Evolutionary conservation across 1,139 yeast genomes (phyloP), one percentile per base, ranked within the genome.

Genomic region (Debaryomyces singareniensis): DNA sequence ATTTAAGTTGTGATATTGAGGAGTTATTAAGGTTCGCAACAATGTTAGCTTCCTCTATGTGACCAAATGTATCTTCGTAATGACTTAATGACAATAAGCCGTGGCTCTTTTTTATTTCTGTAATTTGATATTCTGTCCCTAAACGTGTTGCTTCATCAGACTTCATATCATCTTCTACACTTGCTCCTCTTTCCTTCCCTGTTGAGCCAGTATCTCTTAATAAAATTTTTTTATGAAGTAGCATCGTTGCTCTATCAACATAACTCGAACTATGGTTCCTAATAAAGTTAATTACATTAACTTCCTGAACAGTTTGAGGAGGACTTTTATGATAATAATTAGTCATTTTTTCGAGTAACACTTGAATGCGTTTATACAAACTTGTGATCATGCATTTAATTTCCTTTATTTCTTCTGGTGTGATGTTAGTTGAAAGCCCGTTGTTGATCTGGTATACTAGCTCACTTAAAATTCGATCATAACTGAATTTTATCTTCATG

Each of bases 201-300:
- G 15, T 10, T 10, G 12, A 15, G 5, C 30, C 24, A n/a, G 30
- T 28, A 20, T 59, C 61, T 20, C 62, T 53, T 37, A 64, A 47
- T 16, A 72, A 47, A 10, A 72, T 70, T 41, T 71, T 72, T 43
- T 73, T 71, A 42, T 75, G 81, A 12, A 75, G 49, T 35, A 75
- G 55, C 58, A 75, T 63, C 25, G 70, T 43, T 1, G 78, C 75
- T 32, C 80, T 59, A 43, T 75, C 81, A 21, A 74, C 75, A 47
- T 70, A 69, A 52, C 60, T 64, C 71, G 61, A 74, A 35, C 68
- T 60, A 55, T 70, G 61, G 49, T 69, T 57, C 49, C 68, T 47
- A 47, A 73, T 64, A 56, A 75, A 53, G 45, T 67, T 57, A 18
- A 71, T 57, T 27, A 72, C 55, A 38, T 68, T 70, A 45, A 55